phyloP scores from a whole-genome alignment of 108 stramenopile genomes.

The Cyclostephanos tholiformis region DNA sequence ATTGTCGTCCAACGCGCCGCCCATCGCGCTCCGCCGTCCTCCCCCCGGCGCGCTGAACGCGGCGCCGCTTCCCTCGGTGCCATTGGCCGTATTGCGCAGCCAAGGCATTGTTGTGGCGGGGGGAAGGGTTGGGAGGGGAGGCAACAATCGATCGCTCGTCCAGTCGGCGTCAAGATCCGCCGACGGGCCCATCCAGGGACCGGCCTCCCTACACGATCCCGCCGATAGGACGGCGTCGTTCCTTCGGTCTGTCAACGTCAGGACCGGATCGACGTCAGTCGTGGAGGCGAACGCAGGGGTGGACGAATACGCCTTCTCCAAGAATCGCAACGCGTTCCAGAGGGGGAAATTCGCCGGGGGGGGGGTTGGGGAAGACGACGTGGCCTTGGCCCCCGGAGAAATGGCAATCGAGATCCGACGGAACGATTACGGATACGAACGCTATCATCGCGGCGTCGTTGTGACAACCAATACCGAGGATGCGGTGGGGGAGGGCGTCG shows the following conservation, averaged over 20 bases:
- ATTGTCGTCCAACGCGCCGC: background rate
- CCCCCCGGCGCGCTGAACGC: conserved; percentile 36
- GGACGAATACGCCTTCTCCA: conserved; percentile 61
- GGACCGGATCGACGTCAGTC: conserved; percentile 35
- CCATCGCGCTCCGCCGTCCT: conserved; percentile 21
- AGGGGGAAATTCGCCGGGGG: conserved; percentile 52
- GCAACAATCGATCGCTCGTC: background rate
- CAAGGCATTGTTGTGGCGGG: conserved; percentile 15
- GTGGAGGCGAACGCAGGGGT: conserved; percentile 56
- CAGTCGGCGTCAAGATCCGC: background rate
- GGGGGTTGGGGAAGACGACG: conserved; percentile 51
- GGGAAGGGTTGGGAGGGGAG: too few species aligned
- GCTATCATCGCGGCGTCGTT: conserved; percentile 30
- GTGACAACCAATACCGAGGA: background rate
- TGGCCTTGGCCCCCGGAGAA: conserved; percentile 47
- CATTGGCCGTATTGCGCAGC: conserved; percentile 37
- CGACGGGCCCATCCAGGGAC: conserved; percentile 52
- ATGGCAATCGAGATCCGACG: conserved; percentile 51
- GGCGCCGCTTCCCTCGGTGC: conserved; percentile 45
- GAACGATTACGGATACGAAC: conserved; percentile 41
- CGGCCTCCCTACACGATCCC: conserved; percentile 62
- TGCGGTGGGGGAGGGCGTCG: background rate
- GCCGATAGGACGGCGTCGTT: conserved; percentile 48
- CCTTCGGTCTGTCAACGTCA: conserved; percentile 31
- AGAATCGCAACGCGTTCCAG: conserved; percentile 73